Conservation (phyloP, 208 protist species). For the Crithidia brevicula region DNA sequence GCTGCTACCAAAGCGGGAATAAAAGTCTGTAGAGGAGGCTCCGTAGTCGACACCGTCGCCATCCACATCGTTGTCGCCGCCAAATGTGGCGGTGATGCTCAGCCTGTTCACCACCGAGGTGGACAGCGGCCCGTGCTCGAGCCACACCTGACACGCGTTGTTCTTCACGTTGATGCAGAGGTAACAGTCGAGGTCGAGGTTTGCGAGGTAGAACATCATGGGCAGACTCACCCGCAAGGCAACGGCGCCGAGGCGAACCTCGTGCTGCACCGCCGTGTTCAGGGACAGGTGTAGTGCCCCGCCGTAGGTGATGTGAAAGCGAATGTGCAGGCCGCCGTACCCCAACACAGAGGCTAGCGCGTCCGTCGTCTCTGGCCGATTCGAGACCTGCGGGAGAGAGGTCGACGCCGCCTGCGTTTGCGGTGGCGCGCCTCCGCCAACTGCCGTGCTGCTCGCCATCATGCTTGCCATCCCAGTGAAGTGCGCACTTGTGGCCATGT, state of each 20-base stretch:
- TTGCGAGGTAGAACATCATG: slow-evolving; percentile 51
- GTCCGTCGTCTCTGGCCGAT: slow-evolving; percentile 30
- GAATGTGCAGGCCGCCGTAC: slow-evolving; percentile 60
- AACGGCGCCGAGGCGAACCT: slow-evolving; percentile 49
- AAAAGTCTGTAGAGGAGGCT: slow-evolving; percentile 31
- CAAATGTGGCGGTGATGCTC: slow-evolving; percentile 63
- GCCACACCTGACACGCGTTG: slow-evolving; percentile 66
- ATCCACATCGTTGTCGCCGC: slow-evolving; percentile 31
- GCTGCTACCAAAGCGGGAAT: slow-evolving; percentile 35
- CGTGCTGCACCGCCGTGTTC: slow-evolving; percentile 54
- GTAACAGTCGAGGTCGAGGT: slow-evolving; percentile 82
- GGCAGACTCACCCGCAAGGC: slow-evolving; percentile 68
- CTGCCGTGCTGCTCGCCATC: neutral
- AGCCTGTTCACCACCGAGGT: slow-evolving; percentile 72
- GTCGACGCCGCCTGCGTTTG: neutral
- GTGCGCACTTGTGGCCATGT: slow-evolving; percentile 1
- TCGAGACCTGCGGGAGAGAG: slow-evolving; percentile 18
- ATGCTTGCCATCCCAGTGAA: neutral
- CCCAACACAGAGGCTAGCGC: slow-evolving; percentile 55
- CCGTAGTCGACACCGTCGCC: slow-evolving; percentile 23
- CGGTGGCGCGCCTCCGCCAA: neutral
- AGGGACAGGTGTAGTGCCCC: slow-evolving; percentile 66
- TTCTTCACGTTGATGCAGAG: slow-evolving; percentile 70
- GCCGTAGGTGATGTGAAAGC: slow-evolving; percentile 86
- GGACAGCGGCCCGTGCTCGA: slow-evolving; percentile 72